Conservation (phyloP, 1,284 basidiomycete genomes). For the Omphalotus olearius region DNA sequence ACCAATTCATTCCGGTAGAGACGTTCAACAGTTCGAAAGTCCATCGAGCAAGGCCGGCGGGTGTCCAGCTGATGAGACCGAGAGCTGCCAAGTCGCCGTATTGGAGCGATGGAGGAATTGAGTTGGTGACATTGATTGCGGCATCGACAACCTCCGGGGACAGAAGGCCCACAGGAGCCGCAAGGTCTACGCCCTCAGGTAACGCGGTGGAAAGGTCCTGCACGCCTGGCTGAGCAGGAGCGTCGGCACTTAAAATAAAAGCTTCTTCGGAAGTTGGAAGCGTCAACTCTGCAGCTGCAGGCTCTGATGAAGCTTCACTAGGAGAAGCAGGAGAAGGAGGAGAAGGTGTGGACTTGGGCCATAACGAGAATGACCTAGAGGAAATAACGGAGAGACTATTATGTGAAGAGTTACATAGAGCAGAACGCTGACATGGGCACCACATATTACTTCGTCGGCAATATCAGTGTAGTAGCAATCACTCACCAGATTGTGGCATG, state of each 20-base stretch:
- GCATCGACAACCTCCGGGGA: conserved; percentile 15
- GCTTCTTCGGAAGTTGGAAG: not conserved
- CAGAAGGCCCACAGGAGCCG: conserved; percentile 3
- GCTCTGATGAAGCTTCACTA: not conserved
- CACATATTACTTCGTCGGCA: not conserved
- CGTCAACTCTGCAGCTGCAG: not conserved
- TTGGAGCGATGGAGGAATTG: conserved; percentile 44
- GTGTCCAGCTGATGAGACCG: conserved; percentile 62
- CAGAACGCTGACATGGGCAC: not conserved
- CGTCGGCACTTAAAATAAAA: not conserved
- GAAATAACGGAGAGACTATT: not conserved
- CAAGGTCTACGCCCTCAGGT: conserved; percentile 6
- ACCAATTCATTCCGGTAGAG: conserved; percentile 79
- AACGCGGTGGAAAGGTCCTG: not conserved
- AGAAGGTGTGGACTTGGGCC: conserved; percentile 1
- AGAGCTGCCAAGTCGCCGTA: conserved; percentile 78
- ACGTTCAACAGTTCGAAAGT: conserved; percentile 75
- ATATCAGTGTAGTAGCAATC: not conserved
- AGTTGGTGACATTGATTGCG: conserved; percentile 9
- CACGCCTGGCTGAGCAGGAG: not conserved
- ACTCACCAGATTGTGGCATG: not conserved
- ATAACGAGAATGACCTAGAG: conserved; percentile 2
- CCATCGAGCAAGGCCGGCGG: conserved; percentile 60
- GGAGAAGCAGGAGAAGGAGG: too few relatives aligned
- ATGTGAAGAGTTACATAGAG: not conserved